Conservation (phyloP, 2,329 filamentous ascomycete species). For the Cryphonectria naterciae region DNA sequence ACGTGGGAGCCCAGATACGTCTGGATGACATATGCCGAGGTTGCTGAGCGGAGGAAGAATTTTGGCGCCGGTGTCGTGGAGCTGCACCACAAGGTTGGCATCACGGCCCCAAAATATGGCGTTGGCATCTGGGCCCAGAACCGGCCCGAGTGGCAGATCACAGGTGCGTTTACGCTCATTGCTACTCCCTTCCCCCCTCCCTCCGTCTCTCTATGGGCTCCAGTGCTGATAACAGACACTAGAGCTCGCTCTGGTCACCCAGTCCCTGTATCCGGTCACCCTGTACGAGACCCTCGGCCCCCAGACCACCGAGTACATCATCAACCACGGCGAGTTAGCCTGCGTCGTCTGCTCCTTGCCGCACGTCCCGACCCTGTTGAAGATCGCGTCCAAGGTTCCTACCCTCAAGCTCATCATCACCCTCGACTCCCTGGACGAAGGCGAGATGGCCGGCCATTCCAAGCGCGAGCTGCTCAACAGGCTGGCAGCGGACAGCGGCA, state of each 20-base stretch:
- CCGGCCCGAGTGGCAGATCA: constrained; percentile 86
- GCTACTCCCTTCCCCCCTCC: no score
- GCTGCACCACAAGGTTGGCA: constrained; percentile 73
- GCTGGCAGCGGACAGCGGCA: constrained; percentile 73
- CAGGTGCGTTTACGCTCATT: constrained; percentile 52
- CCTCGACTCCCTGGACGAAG: constrained; percentile 79
- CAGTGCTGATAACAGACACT: constrained; percentile 10
- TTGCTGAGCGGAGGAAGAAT: constrained; percentile 79
- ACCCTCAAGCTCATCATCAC: constrained; percentile 85
- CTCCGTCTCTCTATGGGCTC: no score
- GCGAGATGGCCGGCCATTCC: constrained; percentile 75
- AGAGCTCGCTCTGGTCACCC: constrained; percentile 87
- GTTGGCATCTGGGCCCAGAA: constrained; percentile 88
- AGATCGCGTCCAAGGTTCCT: constrained; percentile 76
- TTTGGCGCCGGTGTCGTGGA: constrained; percentile 85
- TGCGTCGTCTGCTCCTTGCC: constrained; percentile 79
- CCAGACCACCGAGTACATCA: constrained; percentile 90
- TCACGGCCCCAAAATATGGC: constrained; percentile 69
- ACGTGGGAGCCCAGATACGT: constrained; percentile 74
- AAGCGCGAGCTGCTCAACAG: constrained; percentile 79
- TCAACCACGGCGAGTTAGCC: constrained; percentile 81
- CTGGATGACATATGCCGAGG: constrained; percentile 82
- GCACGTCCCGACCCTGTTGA: constrained; percentile 81
- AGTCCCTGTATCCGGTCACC: constrained; percentile 86
- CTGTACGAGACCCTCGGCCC: constrained; percentile 96